Percentiles rank a stretch among this genome's conserved stretches.
Evolutionary conservation across 768 basidiomycete genomes (phyloP).

Genomic region (Pholiota microspora): DNA sequence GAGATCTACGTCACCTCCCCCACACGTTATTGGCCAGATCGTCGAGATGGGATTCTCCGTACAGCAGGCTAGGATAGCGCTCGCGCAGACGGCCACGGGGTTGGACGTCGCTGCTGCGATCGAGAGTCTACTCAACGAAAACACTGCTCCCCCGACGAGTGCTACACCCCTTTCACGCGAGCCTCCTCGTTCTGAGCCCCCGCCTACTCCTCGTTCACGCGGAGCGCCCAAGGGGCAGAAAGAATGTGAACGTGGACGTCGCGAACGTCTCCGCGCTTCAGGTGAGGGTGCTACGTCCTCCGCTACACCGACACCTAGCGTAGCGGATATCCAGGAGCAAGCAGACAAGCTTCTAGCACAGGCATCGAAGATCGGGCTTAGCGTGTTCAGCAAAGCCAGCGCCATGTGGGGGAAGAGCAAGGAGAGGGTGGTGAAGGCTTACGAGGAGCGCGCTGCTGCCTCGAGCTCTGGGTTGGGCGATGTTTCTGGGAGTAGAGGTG

Average conservation of each 20-base stretch:
- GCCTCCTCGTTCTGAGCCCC: constrained; percentile 8
- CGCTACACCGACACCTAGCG: background rate
- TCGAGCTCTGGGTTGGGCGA: background rate
- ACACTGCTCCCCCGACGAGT: background rate
- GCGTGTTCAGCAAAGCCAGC: constrained; percentile 80
- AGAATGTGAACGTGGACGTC: constrained; percentile 23
- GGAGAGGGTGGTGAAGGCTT: constrained; percentile 74
- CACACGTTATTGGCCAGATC: constrained; percentile 87
- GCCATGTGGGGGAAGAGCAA: constrained; percentile 84
- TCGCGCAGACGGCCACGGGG: constrained; percentile 65
- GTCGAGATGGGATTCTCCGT: constrained; percentile 96
- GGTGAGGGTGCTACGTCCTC: too few species aligned
- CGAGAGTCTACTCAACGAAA: constrained; percentile 45
- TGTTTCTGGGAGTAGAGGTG: constrained; percentile 6
- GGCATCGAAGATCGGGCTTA: constrained; percentile 83
- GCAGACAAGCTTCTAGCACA: constrained; percentile 80
- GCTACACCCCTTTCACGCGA: background rate
- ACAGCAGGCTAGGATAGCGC: constrained; percentile 69
- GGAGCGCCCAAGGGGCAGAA: constrained; percentile 20
- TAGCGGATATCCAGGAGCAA: constrained; percentile 52
- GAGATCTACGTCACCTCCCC: constrained; percentile 52
- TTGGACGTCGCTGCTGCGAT: constrained; percentile 78
- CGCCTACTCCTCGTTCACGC: constrained; percentile 15
- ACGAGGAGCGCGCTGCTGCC: constrained; percentile 83
- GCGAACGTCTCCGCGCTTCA: constrained; percentile 15